A percentile compares a stretch with the other conserved stretches of the same genome.
phyloP scores from a whole-genome alignment of 139 green algal genomes.

The Ettlia oleoabundans region DNA sequence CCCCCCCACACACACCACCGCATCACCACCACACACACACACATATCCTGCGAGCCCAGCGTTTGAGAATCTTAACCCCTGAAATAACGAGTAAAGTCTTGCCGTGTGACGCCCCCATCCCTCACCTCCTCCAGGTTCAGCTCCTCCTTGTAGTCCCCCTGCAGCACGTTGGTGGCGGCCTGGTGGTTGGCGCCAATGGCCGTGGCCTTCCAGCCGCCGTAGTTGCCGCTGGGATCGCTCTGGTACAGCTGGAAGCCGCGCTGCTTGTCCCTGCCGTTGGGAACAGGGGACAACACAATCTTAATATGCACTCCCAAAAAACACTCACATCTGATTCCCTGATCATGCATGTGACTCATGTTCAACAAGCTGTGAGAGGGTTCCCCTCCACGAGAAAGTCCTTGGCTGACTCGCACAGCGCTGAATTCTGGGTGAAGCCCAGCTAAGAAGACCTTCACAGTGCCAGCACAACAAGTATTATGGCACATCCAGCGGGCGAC shows the following conservation, averaged over 20 bases:
- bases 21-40: neutral
- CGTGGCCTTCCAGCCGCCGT: slow-evolving; percentile 96
- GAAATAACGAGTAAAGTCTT: neutral
- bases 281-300: neutral
- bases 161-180: slow-evolving; percentile 88
- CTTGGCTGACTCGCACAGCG: too few species aligned
- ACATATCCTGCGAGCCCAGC: neutral
- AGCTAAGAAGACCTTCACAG: too few species aligned
- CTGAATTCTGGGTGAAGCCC: too few species aligned
- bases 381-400: too few species aligned
- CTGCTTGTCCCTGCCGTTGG: slow-evolving; percentile 83
- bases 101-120: neutral
- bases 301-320: too few species aligned
- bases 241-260: slow-evolving; percentile 98
- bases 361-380: too few species aligned
- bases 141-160: slow-evolving; percentile 92
- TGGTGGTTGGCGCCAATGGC: slow-evolving; percentile 94
- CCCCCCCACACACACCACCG: neutral
- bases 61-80: neutral
- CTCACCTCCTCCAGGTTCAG: slow-evolving; percentile 72
- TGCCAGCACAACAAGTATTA: too few species aligned
- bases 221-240: slow-evolving; percentile 96
- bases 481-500: too few species aligned
- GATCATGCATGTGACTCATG: too few species aligned
- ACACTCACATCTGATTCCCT: too few species aligned